Evolutionary conservation across 2,329 filamentous ascomycete species (phyloP), one percentile per base, ranked within the genome.

Genomic region (Cadophora gregata): DNA sequence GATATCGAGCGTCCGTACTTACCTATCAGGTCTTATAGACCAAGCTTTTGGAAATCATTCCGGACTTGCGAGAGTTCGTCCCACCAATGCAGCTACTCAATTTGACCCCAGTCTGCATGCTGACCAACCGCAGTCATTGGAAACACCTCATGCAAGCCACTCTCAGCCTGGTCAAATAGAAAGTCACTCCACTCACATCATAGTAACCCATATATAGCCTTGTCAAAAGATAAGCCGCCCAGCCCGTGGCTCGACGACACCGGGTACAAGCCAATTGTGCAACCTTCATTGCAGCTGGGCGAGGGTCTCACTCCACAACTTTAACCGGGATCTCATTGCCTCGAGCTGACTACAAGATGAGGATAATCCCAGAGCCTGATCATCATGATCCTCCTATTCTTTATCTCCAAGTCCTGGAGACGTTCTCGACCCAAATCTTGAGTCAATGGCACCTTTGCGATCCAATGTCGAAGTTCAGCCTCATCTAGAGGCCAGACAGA

Each of bases 401-500:
- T 21, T 47, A 1, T 2, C 9, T 7, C 14, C 25, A 19, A n/a
- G 12, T 14, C 19, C n/a, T 14, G 10, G 36, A 48, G 5, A 29
- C 16, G 16, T 4, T 24, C 8, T 29, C 29, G 19, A n/a, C n/a
- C 3, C 19, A 48, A 16, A 1, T 29, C 12, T 48, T 27, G 36
- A 31, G 19, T 29, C 58, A 48, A 60, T 60, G 58, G 58, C 58
- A 27, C 58, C 58, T 31, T 31, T 60, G 4, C 38, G 6, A 47
- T 29, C 38, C 5, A 6, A 29, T 16, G 16, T 47, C 7, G 38
- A 47, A 16, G 58, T 25, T 47, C 48, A 56, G 50, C 61, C 50
- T 63, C 61, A 51, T 56, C 59, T 66, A 7, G 55, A 62, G 25
- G n/a, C 29, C 48, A 64, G 65, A 62, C 62, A 67, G 42, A 61